Percentiles rank a stretch among this genome's conserved stretches.
phyloP scores from a whole-genome alignment of 78 protist genomes.

The Speleostelium caveatum region DNA sequence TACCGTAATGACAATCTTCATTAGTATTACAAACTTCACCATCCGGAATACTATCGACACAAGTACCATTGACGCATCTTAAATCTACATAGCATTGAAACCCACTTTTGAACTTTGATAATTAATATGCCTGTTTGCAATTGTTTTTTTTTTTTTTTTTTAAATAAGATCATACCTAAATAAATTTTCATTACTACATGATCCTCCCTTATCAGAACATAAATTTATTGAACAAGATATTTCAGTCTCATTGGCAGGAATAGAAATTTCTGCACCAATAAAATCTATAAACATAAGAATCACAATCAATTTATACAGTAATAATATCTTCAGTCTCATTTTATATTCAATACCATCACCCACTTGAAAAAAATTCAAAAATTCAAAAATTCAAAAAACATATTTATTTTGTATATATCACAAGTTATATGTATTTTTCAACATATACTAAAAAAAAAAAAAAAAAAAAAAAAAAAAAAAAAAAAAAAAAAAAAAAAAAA shows the following conservation, averaged over 20 bases:
- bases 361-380: neutral
- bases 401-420: no score
- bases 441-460: no score
- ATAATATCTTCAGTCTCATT: no score
- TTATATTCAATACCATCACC: neutral
- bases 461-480: no score
- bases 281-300: neutral
- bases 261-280: neutral
- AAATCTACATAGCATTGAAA: constrained; percentile 15
- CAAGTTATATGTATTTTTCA: neutral
- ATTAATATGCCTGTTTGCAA: no score
- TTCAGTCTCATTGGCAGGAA: neutral
- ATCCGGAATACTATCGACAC: neutral
- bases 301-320: neutral
- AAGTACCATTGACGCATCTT: constrained; percentile 7
- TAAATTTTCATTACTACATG: neutral
- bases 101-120: neutral
- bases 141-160: no score
- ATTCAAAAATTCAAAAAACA: neutral
- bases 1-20: neutral
- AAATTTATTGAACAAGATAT: constrained; percentile 10
- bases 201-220: constrained; percentile 21
- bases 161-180: neutral
- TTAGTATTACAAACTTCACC: neutral
- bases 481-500: no score